A percentile compares a stretch with the other conserved stretches of the same genome.
Evolutionary conservation across 371 early-diverging fungal genomes (phyloP).

Genomic region (Globomyces sp.): DNA sequence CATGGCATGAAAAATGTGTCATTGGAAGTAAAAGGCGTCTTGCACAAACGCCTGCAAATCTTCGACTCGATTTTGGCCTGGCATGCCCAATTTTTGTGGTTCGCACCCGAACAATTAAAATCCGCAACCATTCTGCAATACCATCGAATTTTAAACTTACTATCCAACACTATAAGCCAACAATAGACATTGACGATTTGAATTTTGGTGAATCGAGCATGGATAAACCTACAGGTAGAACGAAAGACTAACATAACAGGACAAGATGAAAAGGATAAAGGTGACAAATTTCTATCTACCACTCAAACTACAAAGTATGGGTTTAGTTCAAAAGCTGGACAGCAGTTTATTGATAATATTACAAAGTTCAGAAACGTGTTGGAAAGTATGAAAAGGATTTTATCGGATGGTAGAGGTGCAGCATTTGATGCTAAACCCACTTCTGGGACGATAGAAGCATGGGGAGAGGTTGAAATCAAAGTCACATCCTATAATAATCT

Average conservation of each 20-base stretch:
- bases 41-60: constrained; percentile 7
- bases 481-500: constrained; percentile 48
- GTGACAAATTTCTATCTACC: background rate
- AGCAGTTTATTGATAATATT: constrained; percentile 39
- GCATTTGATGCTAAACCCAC: constrained; percentile 44
- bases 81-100: constrained; percentile 45
- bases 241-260: background rate
- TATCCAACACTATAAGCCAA: constrained; percentile 36
- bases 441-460: constrained; percentile 37
- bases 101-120: constrained; percentile 29
- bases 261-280: too few species aligned
- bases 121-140: constrained; percentile 39
- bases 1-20: background rate
- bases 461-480: constrained; percentile 35
- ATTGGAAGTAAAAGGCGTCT: background rate
- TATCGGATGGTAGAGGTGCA: constrained; percentile 47
- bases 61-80: constrained; percentile 38
- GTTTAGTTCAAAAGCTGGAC: constrained; percentile 42
- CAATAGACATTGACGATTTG: constrained; percentile 14
- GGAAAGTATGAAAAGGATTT: constrained; percentile 34
- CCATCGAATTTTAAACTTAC: constrained; percentile 32
- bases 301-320: constrained; percentile 30
- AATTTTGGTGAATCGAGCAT: background rate
- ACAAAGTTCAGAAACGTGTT: constrained; percentile 36
- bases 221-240: background rate